Conservation (phyloP, 805 yeast genomes). For the Yamadazyma tumulicola region DNA sequence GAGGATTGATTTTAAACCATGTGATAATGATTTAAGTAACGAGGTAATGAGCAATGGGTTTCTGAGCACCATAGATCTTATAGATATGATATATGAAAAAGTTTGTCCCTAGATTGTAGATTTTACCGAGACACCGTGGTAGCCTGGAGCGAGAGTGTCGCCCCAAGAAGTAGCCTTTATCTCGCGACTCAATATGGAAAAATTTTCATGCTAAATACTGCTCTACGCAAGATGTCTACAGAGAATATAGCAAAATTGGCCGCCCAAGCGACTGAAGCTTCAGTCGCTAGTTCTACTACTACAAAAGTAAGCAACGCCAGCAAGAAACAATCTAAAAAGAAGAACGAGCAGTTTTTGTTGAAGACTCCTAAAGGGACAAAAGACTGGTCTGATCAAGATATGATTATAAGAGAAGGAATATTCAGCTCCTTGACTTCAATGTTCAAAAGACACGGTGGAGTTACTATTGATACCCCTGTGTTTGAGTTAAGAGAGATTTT, state of each 20-base stretch:
- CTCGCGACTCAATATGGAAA: background rate
- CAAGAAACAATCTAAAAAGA: slow-evolving; percentile 7
- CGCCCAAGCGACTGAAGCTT: slow-evolving; percentile 1
- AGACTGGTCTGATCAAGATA: slow-evolving; percentile 98
- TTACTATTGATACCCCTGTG: slow-evolving; percentile 97
- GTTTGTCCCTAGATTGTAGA: too few species aligned
- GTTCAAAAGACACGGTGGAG: slow-evolving; percentile 96
- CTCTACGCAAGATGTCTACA: slow-evolving; percentile 15
- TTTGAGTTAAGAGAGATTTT: slow-evolving; percentile 93
- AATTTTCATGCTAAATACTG: background rate
- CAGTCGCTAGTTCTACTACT: background rate
- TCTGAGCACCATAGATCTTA: too few species aligned
- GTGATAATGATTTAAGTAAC: too few species aligned
- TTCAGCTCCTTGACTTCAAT: slow-evolving; percentile 67
- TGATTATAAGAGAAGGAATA: slow-evolving; percentile 89
- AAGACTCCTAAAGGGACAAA: slow-evolving; percentile 97
- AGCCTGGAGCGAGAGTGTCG: too few species aligned
- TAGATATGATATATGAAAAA: too few species aligned
- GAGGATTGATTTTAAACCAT: too few species aligned
- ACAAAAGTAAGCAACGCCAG: slow-evolving; percentile 1
- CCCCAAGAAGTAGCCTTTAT: too few species aligned
- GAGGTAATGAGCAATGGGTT: too few species aligned
- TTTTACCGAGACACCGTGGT: too few species aligned
- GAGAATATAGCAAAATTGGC: slow-evolving; percentile 7
- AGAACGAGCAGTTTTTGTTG: slow-evolving; percentile 58